phyloP scores from a whole-genome alignment of 805 yeast species.

The Saturnispora halmiae region DNA sequence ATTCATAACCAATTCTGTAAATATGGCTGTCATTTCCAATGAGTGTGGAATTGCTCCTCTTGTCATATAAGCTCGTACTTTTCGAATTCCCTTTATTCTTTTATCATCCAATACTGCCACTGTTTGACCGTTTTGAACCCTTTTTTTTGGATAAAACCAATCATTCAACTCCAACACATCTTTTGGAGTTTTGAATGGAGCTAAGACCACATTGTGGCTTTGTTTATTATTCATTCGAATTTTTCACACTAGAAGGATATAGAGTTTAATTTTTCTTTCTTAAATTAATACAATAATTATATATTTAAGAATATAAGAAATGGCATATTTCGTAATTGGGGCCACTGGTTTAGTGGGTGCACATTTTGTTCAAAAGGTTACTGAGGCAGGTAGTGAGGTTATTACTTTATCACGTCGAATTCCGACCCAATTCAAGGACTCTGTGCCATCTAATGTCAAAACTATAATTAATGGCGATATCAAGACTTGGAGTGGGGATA shows the following conservation, averaged over 20 bases:
- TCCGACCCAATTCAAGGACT: constrained; percentile 15
- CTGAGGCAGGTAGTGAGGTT: constrained; percentile 32
- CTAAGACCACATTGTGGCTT: not conserved
- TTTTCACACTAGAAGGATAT: no score
- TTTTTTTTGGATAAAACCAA: constrained; percentile 37
- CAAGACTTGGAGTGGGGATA: constrained; percentile 41
- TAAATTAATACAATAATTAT: not conserved
- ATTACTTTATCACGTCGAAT: constrained; percentile 45
- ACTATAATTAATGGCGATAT: constrained; percentile 38
- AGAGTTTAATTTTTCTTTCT: no score
- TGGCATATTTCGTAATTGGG: constrained; percentile 41
- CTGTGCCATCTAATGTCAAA: constrained; percentile 19
- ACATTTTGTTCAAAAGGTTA: constrained; percentile 37
- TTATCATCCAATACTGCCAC: constrained; percentile 20
- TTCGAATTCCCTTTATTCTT: constrained; percentile 39
- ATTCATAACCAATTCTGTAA: constrained; percentile 41
- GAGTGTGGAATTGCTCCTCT: constrained; percentile 66
- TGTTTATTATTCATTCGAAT: not conserved
- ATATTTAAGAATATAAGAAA: not conserved
- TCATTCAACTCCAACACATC: constrained; percentile 40
- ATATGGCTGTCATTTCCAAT: constrained; percentile 53
- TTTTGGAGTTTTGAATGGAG: constrained; percentile 25
- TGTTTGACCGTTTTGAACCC: not conserved
- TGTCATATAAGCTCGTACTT: constrained; percentile 44
- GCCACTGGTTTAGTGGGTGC: constrained; percentile 75